These are phyloP conservation scores for Talaromyces trachyspermus DNA, from an alignment of 495 filamentous ascomycete species.

Conservation along the genomic window DNA sequence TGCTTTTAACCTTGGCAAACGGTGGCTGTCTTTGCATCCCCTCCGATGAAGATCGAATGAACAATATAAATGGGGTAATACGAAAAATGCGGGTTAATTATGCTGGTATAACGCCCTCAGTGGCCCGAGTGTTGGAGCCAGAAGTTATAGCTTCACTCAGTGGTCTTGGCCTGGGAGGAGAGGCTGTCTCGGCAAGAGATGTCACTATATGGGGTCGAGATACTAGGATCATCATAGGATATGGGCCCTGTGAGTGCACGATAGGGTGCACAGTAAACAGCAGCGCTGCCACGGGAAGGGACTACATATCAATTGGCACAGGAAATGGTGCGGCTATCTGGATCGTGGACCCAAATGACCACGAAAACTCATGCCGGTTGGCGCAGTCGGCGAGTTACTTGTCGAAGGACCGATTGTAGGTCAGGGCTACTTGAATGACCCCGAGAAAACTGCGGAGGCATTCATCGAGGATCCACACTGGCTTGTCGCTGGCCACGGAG, in stretches of 20 bases:
- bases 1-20: conserved; percentile 34
- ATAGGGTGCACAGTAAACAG: conserved; percentile 40
- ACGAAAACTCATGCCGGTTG: conserved; percentile 41
- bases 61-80: conserved; percentile 42
- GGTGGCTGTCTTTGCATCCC: conserved; percentile 47
- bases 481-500: conserved; percentile 33
- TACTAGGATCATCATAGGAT: conserved; percentile 39
- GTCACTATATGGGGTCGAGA: conserved; percentile 31
- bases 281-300: conserved; percentile 28
- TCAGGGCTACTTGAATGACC: conserved; percentile 43
- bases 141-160: conserved; percentile 38
- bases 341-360: conserved; percentile 41
- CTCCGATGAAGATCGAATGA: conserved; percentile 41
- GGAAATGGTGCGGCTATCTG: conserved; percentile 22
- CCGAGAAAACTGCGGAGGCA: conserved; percentile 33
- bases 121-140: conserved; percentile 36
- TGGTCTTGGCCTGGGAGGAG: conserved; percentile 44
- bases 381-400: conserved; percentile 45
- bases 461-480: conserved; percentile 44
- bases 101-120: conserved; percentile 43
- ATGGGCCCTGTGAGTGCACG: conserved; percentile 45
- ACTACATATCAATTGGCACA: conserved; percentile 10
- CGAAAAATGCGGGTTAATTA: conserved; percentile 36
- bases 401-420: conserved; percentile 49
- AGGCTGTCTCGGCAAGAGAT: conserved; percentile 36